Conservation (phyloP, 306 rosid genomes). For the Gleditsia sinensis region DNA sequence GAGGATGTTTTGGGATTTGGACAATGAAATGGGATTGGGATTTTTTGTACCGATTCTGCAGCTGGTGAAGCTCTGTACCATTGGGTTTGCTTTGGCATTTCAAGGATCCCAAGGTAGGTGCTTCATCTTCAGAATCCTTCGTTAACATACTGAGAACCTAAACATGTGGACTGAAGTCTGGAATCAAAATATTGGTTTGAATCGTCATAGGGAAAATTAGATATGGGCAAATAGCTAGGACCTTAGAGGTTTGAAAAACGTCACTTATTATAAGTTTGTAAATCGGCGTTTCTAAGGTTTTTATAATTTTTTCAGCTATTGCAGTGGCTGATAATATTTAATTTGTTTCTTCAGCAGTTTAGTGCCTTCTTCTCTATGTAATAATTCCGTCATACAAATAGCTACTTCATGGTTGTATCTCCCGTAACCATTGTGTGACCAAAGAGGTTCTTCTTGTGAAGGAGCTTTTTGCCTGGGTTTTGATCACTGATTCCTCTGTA, state of each 20-base stretch:
- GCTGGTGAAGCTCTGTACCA: conserved; percentile 55
- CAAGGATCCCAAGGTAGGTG: conserved; percentile 65
- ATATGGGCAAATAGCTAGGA: background rate
- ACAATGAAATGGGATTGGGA: conserved; percentile 57
- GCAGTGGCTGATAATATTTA: background rate
- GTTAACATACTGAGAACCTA: background rate
- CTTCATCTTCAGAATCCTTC: conserved; percentile 26
- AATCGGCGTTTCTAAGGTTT: conserved; percentile 20
- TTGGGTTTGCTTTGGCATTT: conserved; percentile 49
- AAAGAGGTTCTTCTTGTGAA: background rate
- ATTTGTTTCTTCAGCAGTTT: conserved; percentile 1
- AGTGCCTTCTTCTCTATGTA: background rate
- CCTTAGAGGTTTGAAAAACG: background rate
- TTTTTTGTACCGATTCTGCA: conserved; percentile 49
- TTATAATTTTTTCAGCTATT: conserved; percentile 6
- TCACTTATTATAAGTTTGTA: background rate
- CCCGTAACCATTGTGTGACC: background rate
- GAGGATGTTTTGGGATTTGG: conserved; percentile 35
- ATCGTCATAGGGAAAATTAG: background rate
- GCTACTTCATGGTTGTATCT: background rate
- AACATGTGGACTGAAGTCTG: background rate
- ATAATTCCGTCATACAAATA: background rate
- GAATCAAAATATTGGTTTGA: conserved; percentile 3
- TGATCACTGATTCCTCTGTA: background rate
- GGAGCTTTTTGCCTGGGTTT: conserved; percentile 12